phyloP scores from a whole-genome alignment of 2,329 filamentous ascomycete species.

The Helotiales sp. region DNA sequence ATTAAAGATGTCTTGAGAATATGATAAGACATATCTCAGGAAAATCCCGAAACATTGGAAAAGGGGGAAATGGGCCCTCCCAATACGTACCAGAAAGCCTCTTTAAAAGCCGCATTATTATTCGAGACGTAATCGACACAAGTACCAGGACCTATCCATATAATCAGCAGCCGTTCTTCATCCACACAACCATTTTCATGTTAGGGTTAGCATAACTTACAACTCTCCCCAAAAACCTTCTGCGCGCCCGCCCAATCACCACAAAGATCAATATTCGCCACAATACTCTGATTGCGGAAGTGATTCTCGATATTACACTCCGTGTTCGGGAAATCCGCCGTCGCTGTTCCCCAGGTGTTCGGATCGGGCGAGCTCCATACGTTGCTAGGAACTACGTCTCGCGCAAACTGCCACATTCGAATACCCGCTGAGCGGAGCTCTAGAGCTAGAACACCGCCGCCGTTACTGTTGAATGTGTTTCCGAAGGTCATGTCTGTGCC shows the following conservation, averaged over 20 bases:
- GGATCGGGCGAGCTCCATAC: constrained; percentile 51
- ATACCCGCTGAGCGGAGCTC: constrained; percentile 53
- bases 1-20: no score
- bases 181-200: no score
- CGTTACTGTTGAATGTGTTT: constrained; percentile 54
- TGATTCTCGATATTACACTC: constrained; percentile 71
- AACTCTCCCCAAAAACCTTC: constrained; percentile 37
- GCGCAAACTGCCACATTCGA: constrained; percentile 57
- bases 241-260: constrained; percentile 80
- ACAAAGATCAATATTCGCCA: constrained; percentile 85
- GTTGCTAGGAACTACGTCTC: constrained; percentile 51
- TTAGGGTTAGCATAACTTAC: no score
- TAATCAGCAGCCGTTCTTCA: no score
- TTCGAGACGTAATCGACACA: constrained; percentile 40
- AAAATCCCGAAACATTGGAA: no score
- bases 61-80: no score
- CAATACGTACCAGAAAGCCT: no score
- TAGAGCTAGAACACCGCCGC: constrained; percentile 56
- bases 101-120: constrained; percentile 38
- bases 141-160: constrained; percentile 36
- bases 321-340: constrained; percentile 54
- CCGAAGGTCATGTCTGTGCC: constrained; percentile 52
- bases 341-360: constrained; percentile 51
- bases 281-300: constrained; percentile 76
- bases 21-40: no score